These are phyloP conservation scores for Aureoboletus auriporus DNA, from an alignment of 768 basidiomycete genomes.

Conservation along the genomic window DNA sequence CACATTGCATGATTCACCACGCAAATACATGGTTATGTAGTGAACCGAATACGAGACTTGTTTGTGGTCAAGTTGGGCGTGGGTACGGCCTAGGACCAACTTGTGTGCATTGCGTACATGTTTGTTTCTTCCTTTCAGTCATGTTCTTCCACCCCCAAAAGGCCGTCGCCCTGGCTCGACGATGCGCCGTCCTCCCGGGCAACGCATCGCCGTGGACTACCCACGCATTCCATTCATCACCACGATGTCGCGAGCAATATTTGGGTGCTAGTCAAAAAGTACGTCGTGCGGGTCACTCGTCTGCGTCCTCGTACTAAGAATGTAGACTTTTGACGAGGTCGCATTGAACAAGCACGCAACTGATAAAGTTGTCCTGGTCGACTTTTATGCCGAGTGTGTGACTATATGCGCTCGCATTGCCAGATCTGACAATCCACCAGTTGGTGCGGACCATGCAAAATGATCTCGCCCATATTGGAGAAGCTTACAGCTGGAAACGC, in stretches of 20 bases:
- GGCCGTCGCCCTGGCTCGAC: conserved; percentile 1
- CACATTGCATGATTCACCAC: no score
- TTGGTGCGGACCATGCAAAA: conserved; percentile 77
- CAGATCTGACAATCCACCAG: conserved; percentile 32
- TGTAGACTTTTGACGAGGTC: conserved; percentile 34
- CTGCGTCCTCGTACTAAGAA: no score
- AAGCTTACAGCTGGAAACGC: conserved; percentile 45
- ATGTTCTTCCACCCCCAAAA: conserved; percentile 16
- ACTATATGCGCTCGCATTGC: neutral
- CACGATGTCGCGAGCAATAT: conserved; percentile 33
- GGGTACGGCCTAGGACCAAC: no score
- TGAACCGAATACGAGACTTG: no score
- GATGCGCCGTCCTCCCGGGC: conserved; percentile 1
- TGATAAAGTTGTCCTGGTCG: conserved; percentile 61
- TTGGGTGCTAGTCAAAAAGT: conserved; percentile 45
- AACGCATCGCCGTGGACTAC: conserved; percentile 21
- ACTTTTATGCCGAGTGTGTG: conserved; percentile 77
- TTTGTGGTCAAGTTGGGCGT: no score
- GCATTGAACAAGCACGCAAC: conserved; percentile 31
- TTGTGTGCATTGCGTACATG: neutral
- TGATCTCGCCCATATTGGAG: conserved; percentile 67
- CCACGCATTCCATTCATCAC: conserved; percentile 41
- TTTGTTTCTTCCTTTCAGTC: neutral
- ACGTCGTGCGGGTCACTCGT: neutral
- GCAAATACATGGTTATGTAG: no score